phyloP scores from a whole-genome alignment of 1,284 basidiomycete genomes.

The Apiotrichum gracile region DNA sequence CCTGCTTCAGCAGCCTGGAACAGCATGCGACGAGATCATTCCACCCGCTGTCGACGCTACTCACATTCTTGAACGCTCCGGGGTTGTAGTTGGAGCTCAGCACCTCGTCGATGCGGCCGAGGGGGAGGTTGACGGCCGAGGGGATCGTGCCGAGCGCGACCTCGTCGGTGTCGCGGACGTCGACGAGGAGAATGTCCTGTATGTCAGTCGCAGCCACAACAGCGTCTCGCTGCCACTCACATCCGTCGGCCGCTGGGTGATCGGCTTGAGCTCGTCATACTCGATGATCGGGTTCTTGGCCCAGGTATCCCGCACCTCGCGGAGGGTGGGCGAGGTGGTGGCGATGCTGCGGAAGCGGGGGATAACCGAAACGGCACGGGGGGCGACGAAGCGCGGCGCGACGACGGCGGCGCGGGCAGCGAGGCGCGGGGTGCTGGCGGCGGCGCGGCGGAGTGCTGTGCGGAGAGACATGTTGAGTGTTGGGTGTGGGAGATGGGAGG shows the following conservation, averaged over 20 bases:
- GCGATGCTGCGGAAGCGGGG: conserved; percentile 1
- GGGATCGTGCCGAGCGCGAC: conserved; percentile 92
- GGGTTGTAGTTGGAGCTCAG: conserved; percentile 55
- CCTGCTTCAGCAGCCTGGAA: too few species aligned
- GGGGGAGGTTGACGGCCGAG: conserved; percentile 86
- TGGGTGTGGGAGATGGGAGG: background rate
- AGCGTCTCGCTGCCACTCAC: conserved; percentile 53
- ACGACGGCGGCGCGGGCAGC: background rate
- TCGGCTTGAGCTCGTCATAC: conserved; percentile 79
- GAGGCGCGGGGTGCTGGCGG: background rate
- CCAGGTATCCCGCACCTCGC: conserved; percentile 22
- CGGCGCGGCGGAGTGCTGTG: conserved; percentile 6
- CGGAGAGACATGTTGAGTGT: conserved; percentile 7
- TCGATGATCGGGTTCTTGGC: conserved; percentile 54
- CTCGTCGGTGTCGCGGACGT: conserved; percentile 92
- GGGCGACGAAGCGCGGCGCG: background rate
- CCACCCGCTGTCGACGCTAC: too few species aligned
- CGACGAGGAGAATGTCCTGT: conserved; percentile 75
- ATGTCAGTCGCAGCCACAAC: background rate
- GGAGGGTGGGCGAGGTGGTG: background rate
- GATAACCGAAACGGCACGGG: background rate
- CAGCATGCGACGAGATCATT: too few species aligned
- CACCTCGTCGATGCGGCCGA: conserved; percentile 68
- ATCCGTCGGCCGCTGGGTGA: conserved; percentile 69
- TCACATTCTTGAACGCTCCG: conserved; percentile 57